These are phyloP conservation scores for Penicillium antarcticum DNA, from an alignment of 495 filamentous ascomycete genomes.

Conservation along the genomic window DNA sequence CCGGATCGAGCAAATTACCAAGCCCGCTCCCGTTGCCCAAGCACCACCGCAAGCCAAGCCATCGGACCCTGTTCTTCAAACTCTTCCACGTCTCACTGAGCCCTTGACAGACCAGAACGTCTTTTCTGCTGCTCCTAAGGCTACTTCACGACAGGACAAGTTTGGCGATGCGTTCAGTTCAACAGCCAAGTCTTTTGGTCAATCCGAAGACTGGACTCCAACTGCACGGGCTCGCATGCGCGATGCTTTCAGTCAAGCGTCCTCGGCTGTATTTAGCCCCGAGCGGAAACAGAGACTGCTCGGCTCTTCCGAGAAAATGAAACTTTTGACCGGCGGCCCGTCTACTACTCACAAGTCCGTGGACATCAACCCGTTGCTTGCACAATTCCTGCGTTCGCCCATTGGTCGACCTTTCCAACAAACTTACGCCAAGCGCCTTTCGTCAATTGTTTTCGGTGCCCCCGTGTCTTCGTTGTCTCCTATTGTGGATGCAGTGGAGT, in stretches of 20 bases:
- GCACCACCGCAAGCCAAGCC: constrained; percentile 24
- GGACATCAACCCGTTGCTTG: constrained; percentile 35
- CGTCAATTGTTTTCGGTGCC: constrained; percentile 61
- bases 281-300: constrained; percentile 42
- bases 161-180: constrained; percentile 52
- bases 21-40: constrained; percentile 37
- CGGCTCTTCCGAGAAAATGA: constrained; percentile 33
- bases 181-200: constrained; percentile 57
- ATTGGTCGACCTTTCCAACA: constrained; percentile 70
- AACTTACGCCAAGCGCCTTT: constrained; percentile 59
- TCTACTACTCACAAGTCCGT: constrained; percentile 33
- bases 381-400: constrained; percentile 42
- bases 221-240: constrained; percentile 39
- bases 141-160: constrained; percentile 44
- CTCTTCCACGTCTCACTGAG: constrained; percentile 47
- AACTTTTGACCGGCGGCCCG: constrained; percentile 33
- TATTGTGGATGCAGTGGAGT: constrained; percentile 67
- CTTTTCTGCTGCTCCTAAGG: constrained; percentile 46
- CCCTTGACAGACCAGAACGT: constrained; percentile 60
- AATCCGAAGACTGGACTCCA: constrained; percentile 51
- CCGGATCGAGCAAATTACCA: constrained; percentile 60
- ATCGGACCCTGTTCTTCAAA: constrained; percentile 37
- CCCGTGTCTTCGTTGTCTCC: constrained; percentile 62
- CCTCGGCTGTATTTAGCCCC: constrained; percentile 38
- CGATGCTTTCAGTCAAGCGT: constrained; percentile 41